Conservation (phyloP, 2,329 filamentous ascomycete species). For the Arthroderma uncinatum region DNA sequence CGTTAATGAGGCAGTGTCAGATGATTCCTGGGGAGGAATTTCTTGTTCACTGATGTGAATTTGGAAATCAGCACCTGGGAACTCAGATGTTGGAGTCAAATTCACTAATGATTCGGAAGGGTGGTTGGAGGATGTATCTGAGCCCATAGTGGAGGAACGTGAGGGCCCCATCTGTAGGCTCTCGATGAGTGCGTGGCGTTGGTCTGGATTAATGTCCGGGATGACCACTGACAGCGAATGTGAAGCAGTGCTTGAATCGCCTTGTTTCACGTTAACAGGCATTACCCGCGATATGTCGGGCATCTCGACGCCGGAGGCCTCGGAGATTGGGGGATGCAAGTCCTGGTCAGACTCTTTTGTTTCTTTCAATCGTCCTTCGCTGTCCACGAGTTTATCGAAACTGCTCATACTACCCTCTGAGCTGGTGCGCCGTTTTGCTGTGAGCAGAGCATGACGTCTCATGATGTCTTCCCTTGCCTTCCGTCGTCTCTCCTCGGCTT, state of each 20-base stretch:
- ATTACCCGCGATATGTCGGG: constrained; percentile 14
- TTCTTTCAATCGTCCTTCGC: constrained; percentile 28
- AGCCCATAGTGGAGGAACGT: constrained; percentile 20
- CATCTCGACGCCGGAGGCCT: constrained; percentile 30
- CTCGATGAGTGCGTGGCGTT: constrained; percentile 14
- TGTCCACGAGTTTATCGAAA: constrained; percentile 38
- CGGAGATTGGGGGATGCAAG: constrained; percentile 17
- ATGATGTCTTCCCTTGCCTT: constrained; percentile 37
- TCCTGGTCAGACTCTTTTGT: not conserved
- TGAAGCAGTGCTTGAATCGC: constrained; percentile 9
- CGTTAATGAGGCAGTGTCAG: constrained; percentile 18
- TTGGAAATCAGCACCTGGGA: constrained; percentile 21
- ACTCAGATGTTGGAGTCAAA: constrained; percentile 38
- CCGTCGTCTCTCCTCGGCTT: constrained; percentile 35
- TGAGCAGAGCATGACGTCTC: constrained; percentile 32
- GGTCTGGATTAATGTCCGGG: constrained; percentile 11
- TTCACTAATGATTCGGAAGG: constrained; percentile 35
- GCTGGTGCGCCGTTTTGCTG: constrained; percentile 26
- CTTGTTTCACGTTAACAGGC: constrained; percentile 19
- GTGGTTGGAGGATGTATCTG: constrained; percentile 28
- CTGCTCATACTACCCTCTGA: constrained; percentile 19
- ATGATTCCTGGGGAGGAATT: constrained; percentile 18
- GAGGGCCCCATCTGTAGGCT: constrained; percentile 18
- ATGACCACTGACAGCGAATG: constrained; percentile 16
- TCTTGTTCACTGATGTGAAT: constrained; percentile 14